Conservation (phyloP, 1,284 basidiomycete species). For the Xerocomus cyaneibrunnescens region DNA sequence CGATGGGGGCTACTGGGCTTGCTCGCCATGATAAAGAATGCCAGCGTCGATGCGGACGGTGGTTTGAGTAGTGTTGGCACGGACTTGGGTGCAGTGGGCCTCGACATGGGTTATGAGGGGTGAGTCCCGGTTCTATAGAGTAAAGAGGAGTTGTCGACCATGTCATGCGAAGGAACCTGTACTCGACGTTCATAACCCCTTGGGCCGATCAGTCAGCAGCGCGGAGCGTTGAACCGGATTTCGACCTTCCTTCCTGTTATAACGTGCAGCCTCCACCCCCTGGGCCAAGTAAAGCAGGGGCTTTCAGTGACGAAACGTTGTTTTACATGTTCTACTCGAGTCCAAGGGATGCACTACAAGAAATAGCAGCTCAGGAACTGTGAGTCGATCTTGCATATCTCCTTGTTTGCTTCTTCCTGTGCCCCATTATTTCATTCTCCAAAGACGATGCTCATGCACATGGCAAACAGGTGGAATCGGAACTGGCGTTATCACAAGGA, state of each 20-base stretch:
- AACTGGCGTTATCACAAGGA: slow-evolving; percentile 99
- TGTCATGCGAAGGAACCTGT: slow-evolving; percentile 60
- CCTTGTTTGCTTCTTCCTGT: slow-evolving; percentile 2
- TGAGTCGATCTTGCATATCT: slow-evolving; percentile 44
- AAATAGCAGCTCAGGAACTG: slow-evolving; percentile 95
- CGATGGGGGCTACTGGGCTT: slow-evolving; percentile 92
- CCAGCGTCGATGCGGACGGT: slow-evolving; percentile 76
- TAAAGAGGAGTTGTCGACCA: slow-evolving; percentile 22
- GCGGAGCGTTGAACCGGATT: slow-evolving; percentile 86
- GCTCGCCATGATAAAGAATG: slow-evolving; percentile 89
- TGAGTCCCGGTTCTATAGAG: slow-evolving; percentile 44
- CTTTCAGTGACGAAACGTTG: slow-evolving; percentile 95
- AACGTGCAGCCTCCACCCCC: slow-evolving; percentile 91
- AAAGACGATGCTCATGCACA: slow-evolving; percentile 6
- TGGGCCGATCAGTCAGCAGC: slow-evolving; percentile 91
- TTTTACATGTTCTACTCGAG: slow-evolving; percentile 99
- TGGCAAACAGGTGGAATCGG: slow-evolving; percentile 73
- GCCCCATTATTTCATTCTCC: too few relatives aligned
- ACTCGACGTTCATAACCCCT: slow-evolving; percentile 94
- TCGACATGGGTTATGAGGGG: slow-evolving; percentile 87
- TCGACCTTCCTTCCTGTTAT: slow-evolving; percentile 90
- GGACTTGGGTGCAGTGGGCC: slow-evolving; percentile 89
- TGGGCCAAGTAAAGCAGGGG: slow-evolving; percentile 82
- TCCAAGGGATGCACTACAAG: slow-evolving; percentile 91
- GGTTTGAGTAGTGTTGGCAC: slow-evolving; percentile 87